Base-by-base conservation (phyloP, 306 rosid genomes). In the Cicer yamashitae region DNA sequence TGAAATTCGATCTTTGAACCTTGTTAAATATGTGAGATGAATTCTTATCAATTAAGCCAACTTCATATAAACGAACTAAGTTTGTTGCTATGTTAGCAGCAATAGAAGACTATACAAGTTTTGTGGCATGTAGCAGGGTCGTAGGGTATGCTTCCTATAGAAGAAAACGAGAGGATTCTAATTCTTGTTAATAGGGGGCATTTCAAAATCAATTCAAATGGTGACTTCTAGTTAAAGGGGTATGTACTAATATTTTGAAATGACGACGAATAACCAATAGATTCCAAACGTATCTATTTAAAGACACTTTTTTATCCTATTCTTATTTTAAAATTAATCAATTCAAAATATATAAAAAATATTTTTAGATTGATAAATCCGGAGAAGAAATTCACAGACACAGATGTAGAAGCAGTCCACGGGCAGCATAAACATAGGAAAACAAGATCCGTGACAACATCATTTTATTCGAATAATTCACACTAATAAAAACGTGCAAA, bases 171-270 rank as follows among this genome's bases (percentile, higher is more conserved):
- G 56, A 50, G 15, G 52, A 12, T 47, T 50, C 5, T 13, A 50
- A 13, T 13, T n/a, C 34, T 30, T 3, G 34, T 3, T 30, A 3
- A 30, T 3, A 30, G 9, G 20, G 7, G 1, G 14, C 18, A 48
- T 6, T 50, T 50, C 8, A n/a, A n/a, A 6, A n/a, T 13, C 18
- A 50, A 78, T 78, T 53, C 54, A 51, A 62, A 52, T 30, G 77
- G 59, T 70, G 77, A 12, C 73, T 22, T 22, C 30, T 22, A 22
- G 30, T 22, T 22, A 22, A 1, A 1, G 1, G 30, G 3, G 30
- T 22, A 22, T 22, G 30, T 22, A 22, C 30, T 22, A 22, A 22
- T 22, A 1, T 20, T 20, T 22, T 22, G 0, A 25, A 25, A 25
- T 25, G 77, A 50, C 61, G 77, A 12, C 73, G 12, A 60, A 13